A percentile compares a stretch with the other conserved stretches of the same genome.
Evolutionary conservation across 1,284 basidiomycete genomes (phyloP).

Genomic region (Porodaedalea pini): DNA sequence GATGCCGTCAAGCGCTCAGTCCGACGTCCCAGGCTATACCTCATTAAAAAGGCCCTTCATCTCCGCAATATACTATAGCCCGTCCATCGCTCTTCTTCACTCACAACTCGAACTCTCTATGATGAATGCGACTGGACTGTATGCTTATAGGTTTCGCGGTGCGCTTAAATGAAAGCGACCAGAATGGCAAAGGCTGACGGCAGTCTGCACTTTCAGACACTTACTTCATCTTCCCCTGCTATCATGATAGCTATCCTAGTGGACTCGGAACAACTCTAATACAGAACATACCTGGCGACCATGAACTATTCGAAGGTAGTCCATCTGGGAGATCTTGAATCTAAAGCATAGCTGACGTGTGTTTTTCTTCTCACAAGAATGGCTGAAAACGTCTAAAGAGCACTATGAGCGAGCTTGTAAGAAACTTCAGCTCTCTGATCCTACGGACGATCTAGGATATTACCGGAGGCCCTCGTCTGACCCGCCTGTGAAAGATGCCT

Average conservation of each 20-base stretch:
- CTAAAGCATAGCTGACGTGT: background rate
- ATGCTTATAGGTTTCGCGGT: background rate
- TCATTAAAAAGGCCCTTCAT: too few relatives aligned
- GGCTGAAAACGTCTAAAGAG: background rate
- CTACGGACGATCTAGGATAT: background rate
- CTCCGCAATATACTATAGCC: too few relatives aligned
- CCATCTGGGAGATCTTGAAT: too few relatives aligned
- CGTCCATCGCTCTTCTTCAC: background rate
- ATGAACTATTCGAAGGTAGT: background rate
- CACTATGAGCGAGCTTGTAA: background rate
- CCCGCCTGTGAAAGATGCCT: background rate
- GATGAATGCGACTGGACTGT: background rate
- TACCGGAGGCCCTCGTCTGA: background rate
- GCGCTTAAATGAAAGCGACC: background rate
- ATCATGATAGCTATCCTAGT: conserved; percentile 7
- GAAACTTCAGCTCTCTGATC: background rate
- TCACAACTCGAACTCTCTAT: background rate
- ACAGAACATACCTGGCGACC: background rate
- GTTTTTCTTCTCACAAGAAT: background rate
- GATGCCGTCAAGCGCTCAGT: too few relatives aligned
- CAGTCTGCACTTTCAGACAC: background rate
- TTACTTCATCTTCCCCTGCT: background rate
- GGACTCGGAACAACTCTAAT: background rate
- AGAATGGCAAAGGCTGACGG: background rate
- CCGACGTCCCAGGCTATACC: too few relatives aligned